A percentile compares a stretch with the other conserved stretches of the same genome.
These are phyloP conservation scores for Eucalyptus decipiens DNA, from an alignment of 345 rosid genomes.

Conservation along the genomic window DNA sequence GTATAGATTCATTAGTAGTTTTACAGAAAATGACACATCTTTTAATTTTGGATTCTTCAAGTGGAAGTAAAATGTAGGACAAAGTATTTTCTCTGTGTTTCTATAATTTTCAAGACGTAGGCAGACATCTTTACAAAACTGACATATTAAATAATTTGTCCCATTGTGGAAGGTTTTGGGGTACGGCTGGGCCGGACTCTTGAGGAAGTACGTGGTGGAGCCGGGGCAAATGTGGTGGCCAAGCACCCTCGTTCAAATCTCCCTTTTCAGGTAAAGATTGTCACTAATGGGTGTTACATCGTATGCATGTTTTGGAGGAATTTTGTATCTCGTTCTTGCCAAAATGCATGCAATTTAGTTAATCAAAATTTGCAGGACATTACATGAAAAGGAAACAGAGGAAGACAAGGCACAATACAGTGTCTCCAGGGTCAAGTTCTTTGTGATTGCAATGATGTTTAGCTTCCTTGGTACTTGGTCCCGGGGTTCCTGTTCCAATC, in stretches of 20 bases:
- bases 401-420: not conserved
- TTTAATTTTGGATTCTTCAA: not conserved
- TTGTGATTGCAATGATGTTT: not conserved
- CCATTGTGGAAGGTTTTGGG: not conserved
- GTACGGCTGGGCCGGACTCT: conserved; percentile 3
- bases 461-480: not conserved
- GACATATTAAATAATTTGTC: not conserved
- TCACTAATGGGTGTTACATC: not conserved
- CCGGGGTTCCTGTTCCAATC: not conserved
- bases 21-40: not conserved
- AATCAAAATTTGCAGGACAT: not conserved
- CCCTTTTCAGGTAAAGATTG: not conserved
- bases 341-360: not conserved
- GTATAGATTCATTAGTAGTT: not conserved
- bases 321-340: not conserved
- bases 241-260: conserved; percentile 2
- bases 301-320: not conserved
- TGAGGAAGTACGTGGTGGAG: conserved; percentile 2
- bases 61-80: not conserved
- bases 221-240: conserved; percentile 10
- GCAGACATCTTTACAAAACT: not conserved
- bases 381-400: not conserved
- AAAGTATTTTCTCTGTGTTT: not conserved
- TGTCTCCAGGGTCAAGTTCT: not conserved
- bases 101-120: not conserved